Conservation (phyloP, 2,329 filamentous ascomycete species). For the Pseudogymnoascus sp. region DNA sequence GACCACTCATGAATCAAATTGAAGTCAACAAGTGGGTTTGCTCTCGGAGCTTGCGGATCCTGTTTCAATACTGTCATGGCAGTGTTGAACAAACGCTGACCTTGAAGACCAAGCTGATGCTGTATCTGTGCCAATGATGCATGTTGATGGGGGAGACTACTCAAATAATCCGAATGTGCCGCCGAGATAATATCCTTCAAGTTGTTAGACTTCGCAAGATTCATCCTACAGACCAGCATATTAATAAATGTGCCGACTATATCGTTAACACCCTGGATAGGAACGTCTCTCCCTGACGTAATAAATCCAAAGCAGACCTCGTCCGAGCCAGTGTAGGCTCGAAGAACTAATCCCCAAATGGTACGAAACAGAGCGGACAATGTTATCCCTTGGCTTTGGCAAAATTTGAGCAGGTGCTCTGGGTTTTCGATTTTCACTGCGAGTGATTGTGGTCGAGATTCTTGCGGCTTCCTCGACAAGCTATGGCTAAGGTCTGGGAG, state of each 20-base stretch:
- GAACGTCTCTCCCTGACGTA: constrained; percentile 36
- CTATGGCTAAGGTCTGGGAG: constrained; percentile 28
- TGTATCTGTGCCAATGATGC: constrained; percentile 39
- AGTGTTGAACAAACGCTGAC: constrained; percentile 21
- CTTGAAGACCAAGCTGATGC: constrained; percentile 16
- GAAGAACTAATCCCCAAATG: constrained; percentile 34
- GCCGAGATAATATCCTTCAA: neutral
- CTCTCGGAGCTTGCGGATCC: neutral
- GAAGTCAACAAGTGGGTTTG: neutral
- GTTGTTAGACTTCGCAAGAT: neutral
- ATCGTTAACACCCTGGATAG: constrained; percentile 37
- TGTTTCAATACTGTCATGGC: constrained; percentile 4
- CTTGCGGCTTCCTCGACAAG: neutral
- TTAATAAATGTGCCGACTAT: constrained; percentile 34
- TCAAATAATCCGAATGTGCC: constrained; percentile 23
- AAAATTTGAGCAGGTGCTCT: constrained; percentile 28
- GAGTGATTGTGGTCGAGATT: constrained; percentile 19
- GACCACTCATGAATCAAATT: neutral
- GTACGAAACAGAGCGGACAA: constrained; percentile 22
- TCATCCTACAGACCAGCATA: constrained; percentile 28
- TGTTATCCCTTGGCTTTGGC: constrained; percentile 30
- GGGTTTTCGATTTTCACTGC: constrained; percentile 14
- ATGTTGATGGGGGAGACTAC: constrained; percentile 29
- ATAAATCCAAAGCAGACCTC: constrained; percentile 36
- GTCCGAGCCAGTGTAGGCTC: constrained; percentile 21